Evolutionary conservation across 2,329 filamentous ascomycete genomes (phyloP).

Genomic region (Alternaria sp.): DNA sequence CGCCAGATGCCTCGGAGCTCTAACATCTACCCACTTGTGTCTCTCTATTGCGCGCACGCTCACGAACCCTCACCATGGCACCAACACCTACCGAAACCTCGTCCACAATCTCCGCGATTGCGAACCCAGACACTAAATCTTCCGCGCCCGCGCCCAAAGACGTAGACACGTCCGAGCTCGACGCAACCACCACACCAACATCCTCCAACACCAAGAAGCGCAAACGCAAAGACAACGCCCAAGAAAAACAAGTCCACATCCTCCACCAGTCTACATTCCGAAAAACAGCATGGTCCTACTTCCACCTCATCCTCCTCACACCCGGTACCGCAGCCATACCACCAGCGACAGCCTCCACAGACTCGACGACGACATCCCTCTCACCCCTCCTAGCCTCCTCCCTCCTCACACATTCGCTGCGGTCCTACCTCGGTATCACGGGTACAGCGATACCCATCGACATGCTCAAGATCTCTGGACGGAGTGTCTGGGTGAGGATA

Average conservation of each 20-base stretch:
- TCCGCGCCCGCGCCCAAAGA: neutral
- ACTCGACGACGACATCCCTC: slow-evolving; percentile 9
- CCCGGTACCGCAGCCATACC: slow-evolving; percentile 9
- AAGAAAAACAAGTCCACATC: slow-evolving; percentile 21
- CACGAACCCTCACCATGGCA: neutral
- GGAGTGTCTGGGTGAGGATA: slow-evolving; percentile 35
- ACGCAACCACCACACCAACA: neutral
- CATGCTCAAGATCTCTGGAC: slow-evolving; percentile 62
- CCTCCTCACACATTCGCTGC: slow-evolving; percentile 70
- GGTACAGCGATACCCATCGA: slow-evolving; percentile 74
- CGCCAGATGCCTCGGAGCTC: slow-evolving; percentile 11
- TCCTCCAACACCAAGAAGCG: slow-evolving; percentile 10
- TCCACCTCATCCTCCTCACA: slow-evolving; percentile 51
- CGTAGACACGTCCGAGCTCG: slow-evolving; percentile 1
- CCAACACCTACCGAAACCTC: neutral
- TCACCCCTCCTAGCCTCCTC: slow-evolving; percentile 70
- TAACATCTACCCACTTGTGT: neutral
- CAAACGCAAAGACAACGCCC: slow-evolving; percentile 21
- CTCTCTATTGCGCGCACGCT: neutral
- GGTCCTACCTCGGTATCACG: slow-evolving; percentile 73
- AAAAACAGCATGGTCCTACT: slow-evolving; percentile 51
- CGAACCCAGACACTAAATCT: neutral
- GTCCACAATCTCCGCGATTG: neutral
- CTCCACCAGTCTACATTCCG: slow-evolving; percentile 51
- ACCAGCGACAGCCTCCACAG: slow-evolving; percentile 51